Conservation (phyloP, 2,329 filamentous ascomycete genomes). For the Podosphaera leucotricha region DNA sequence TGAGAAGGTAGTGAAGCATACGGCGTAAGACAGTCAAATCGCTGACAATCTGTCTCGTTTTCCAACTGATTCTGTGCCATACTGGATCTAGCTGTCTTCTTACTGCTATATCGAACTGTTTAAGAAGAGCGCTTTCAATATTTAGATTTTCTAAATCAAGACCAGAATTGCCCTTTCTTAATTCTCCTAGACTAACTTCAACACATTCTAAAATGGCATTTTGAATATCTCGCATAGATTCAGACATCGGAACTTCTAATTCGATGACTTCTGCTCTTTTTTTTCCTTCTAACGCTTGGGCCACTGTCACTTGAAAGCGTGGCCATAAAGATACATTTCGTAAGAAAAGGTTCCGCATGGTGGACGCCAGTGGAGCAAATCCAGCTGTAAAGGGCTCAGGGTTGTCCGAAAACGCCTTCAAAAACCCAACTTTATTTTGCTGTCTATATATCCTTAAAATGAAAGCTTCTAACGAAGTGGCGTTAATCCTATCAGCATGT, state of each 20-base stretch:
- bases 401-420: slow-evolving; percentile 89
- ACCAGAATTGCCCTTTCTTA: slow-evolving; percentile 74
- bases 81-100: slow-evolving; percentile 81
- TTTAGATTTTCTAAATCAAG: slow-evolving; percentile 97
- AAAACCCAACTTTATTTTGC: slow-evolving; percentile 77
- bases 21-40: slow-evolving; percentile 65
- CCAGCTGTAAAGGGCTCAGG: slow-evolving; percentile 77
- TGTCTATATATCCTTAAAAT: slow-evolving; percentile 85
- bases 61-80: slow-evolving; percentile 90
- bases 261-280: slow-evolving; percentile 94
- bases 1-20: slow-evolving; percentile 60
- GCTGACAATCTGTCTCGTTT: slow-evolving; percentile 81
- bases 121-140: slow-evolving; percentile 72
- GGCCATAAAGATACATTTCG: slow-evolving; percentile 79
- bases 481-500: slow-evolving; percentile 67
- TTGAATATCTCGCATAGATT: slow-evolving; percentile 80
- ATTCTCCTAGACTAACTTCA: slow-evolving; percentile 76
- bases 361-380: slow-evolving; percentile 67
- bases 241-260: slow-evolving; percentile 86
- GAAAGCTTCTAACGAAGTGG: slow-evolving; percentile 82
- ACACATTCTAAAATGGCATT: slow-evolving; percentile 90
- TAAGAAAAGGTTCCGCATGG: slow-evolving; percentile 82
- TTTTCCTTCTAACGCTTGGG: slow-evolving; percentile 70
- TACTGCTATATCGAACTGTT: slow-evolving; percentile 76
- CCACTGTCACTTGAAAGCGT: slow-evolving; percentile 76